Evolutionary conservation across 116 monocot genomes (phyloP).

Genomic region (Iris pallida): DNA sequence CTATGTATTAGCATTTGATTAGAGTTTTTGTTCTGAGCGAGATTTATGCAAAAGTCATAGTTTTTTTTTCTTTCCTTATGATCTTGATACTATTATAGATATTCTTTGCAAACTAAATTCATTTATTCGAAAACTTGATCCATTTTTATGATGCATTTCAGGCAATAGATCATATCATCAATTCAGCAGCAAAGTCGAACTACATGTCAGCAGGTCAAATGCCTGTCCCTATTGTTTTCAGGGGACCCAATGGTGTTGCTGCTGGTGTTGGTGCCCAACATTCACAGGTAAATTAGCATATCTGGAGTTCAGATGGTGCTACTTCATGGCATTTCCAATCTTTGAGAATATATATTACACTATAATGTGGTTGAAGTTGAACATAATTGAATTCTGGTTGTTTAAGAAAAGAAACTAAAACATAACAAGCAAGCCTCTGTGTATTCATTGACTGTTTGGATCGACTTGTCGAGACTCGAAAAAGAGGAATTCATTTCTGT

Average conservation of each 20-base stretch:
- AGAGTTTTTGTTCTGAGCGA: not conserved
- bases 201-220: conserved; percentile 86
- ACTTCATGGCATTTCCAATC: too few relatives aligned
- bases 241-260: too few relatives aligned
- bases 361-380: too few relatives aligned
- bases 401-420: too few relatives aligned
- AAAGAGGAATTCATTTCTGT: too few relatives aligned
- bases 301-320: too few relatives aligned
- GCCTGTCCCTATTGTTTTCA: conserved; percentile 68
- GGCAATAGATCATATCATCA: conserved; percentile 11
- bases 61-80: not conserved
- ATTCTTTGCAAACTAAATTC: not conserved
- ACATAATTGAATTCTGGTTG: too few relatives aligned
- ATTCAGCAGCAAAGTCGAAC: conserved; percentile 69
- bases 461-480: too few relatives aligned
- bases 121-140: conserved; percentile 5
- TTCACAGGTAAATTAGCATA: conserved; percentile 16
- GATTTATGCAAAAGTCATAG: not conserved
- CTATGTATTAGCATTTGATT: too few relatives aligned
- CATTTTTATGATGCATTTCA: conserved; percentile 10
- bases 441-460: too few relatives aligned
- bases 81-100: not conserved
- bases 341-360: too few relatives aligned
- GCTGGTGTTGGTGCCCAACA: conserved; percentile 84
- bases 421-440: too few relatives aligned